Percentiles rank a stretch among this genome's conserved stretches.
These are phyloP conservation scores for Podaxis pistillaris DNA, from an alignment of 768 basidiomycete species.

Conservation along the genomic window DNA sequence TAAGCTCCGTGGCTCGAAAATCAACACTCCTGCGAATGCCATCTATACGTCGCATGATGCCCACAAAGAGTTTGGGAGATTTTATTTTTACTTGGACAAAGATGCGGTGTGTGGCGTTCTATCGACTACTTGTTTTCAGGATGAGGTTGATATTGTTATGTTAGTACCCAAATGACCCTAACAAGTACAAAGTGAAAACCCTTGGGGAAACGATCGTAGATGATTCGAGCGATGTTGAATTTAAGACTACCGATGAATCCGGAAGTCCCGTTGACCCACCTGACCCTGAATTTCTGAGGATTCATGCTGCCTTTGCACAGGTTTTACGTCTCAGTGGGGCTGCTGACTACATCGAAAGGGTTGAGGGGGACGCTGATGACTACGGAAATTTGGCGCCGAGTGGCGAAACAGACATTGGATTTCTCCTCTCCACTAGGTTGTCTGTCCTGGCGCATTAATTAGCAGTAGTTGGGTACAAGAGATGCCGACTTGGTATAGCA, in stretches of 20 bases:
- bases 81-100: slow-evolving; percentile 15
- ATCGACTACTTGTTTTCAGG: neutral
- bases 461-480: too few relatives aligned
- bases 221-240: slow-evolving; percentile 15
- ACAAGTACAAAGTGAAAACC: slow-evolving; percentile 18
- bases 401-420: slow-evolving; percentile 14
- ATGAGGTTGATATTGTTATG: neutral
- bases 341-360: slow-evolving; percentile 12
- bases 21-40: slow-evolving; percentile 19
- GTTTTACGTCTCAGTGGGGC: slow-evolving; percentile 12
- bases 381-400: slow-evolving; percentile 3
- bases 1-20: slow-evolving; percentile 10
- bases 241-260: slow-evolving; percentile 5
- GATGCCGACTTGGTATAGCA: too few relatives aligned
- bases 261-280: slow-evolving; percentile 14
- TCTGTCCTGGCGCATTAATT: neutral
- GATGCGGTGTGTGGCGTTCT: slow-evolving; percentile 10
- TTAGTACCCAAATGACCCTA: neutral
- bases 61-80: slow-evolving; percentile 8
- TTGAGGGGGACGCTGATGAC: slow-evolving; percentile 1
- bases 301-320: slow-evolving; percentile 23
- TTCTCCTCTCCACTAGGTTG: slow-evolving; percentile 13
- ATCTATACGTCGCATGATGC: slow-evolving; percentile 17
- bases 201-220: neutral
- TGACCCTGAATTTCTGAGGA: slow-evolving; percentile 18